Percentiles rank a stretch among this genome's conserved stretches.
phyloP scores from a whole-genome alignment of 306 rosid species.

The Canavalia gladiata region DNA sequence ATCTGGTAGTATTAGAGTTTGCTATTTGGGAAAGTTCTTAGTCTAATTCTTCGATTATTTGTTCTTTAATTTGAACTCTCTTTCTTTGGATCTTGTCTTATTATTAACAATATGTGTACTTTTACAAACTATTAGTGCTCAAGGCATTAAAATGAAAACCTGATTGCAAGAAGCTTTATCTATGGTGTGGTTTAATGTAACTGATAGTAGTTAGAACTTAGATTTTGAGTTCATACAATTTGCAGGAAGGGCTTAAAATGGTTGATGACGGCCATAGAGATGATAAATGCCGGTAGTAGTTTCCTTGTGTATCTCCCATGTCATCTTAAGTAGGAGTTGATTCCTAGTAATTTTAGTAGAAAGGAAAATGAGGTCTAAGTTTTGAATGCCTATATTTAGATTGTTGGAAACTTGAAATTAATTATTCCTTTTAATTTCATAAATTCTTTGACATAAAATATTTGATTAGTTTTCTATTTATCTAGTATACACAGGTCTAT shows the following conservation, averaged over 20 bases:
- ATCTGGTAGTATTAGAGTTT: not conserved
- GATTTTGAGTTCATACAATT: constrained; percentile 6
- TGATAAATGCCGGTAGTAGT: constrained; percentile 85
- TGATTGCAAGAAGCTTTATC: not conserved
- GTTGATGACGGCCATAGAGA: constrained; percentile 98
- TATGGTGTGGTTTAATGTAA: not conserved
- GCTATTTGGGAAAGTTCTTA: not conserved
- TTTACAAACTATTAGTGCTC: constrained; percentile 11
- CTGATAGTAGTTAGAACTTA: constrained; percentile 7
- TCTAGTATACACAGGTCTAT: constrained; percentile 5
- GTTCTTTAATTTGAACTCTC: constrained; percentile 15
- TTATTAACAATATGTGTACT: not conserved
- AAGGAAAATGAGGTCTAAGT: constrained; percentile 40
- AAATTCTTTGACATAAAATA: constrained; percentile 14
- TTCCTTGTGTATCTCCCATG: constrained; percentile 88
- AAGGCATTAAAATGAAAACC: constrained; percentile 17
- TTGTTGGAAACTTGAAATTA: constrained; percentile 25
- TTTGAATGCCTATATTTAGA: constrained; percentile 24
- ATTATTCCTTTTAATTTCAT: constrained; percentile 25
- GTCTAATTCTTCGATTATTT: not conserved
- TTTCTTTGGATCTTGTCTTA: not conserved
- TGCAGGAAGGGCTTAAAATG: constrained; percentile 98
- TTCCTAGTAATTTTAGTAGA: constrained; percentile 40
- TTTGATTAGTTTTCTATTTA: constrained; percentile 23
- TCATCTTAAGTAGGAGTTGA: constrained; percentile 66